These are phyloP conservation scores for Dactylellina haptotyla DNA, from an alignment of 2,329 filamentous ascomycete genomes.

Conservation along the genomic window DNA sequence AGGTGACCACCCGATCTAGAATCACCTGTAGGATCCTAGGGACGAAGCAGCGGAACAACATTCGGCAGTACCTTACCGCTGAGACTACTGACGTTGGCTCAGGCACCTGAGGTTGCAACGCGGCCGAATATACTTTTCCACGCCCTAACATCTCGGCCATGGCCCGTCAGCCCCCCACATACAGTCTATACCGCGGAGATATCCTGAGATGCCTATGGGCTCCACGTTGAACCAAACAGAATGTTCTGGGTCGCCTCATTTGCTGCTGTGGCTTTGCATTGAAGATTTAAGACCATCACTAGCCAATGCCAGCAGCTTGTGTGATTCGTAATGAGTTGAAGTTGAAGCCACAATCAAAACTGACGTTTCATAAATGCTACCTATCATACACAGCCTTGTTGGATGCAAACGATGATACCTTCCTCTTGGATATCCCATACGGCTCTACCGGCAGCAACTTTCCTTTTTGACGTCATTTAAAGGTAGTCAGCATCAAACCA, in stretches of 20 bases:
- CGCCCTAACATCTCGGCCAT: too few relatives aligned
- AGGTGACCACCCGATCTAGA: too few relatives aligned
- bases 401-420: conserved; percentile 1
- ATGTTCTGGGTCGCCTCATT: too few relatives aligned
- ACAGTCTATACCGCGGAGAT: too few relatives aligned
- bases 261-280: too few relatives aligned
- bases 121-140: background rate
- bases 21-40: background rate
- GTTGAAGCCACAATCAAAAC: background rate
- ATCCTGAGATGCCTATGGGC: too few relatives aligned
- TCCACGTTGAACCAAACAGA: too few relatives aligned
- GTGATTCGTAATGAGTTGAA: too few relatives aligned
- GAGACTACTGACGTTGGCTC: background rate
- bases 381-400: background rate
- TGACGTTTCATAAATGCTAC: background rate
- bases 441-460: background rate
- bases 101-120: background rate
- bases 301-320: too few relatives aligned
- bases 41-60: too few relatives aligned
- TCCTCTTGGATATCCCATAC: background rate
- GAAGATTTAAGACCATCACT: too few relatives aligned
- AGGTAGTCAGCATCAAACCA: background rate
- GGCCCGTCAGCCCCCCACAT: too few relatives aligned
- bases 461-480: conserved; percentile 8
- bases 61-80: conserved; percentile 1